Evolutionary conservation across 2,329 filamentous ascomycete genomes (phyloP).

Genomic region (Fusarium udum): DNA sequence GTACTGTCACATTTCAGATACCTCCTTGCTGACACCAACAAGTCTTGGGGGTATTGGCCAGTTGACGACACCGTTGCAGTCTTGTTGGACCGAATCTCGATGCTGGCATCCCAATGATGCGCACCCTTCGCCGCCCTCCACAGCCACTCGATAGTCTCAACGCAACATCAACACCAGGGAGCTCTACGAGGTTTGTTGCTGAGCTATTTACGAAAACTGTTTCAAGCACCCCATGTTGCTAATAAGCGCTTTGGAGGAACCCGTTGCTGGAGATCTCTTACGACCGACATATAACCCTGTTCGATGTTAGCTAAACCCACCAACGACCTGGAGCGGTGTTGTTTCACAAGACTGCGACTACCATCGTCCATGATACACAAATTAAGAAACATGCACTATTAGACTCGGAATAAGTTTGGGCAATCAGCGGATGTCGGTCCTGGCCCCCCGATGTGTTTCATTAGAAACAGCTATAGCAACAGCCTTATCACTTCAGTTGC

Average conservation of each 20-base stretch:
- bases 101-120: neutral
- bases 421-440: constrained; percentile 1
- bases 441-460: neutral
- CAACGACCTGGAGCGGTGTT: constrained; percentile 5
- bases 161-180: neutral
- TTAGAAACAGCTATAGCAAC: neutral
- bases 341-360: constrained; percentile 17
- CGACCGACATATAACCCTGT: constrained; percentile 29
- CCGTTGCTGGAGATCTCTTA: constrained; percentile 23
- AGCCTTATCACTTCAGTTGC: neutral
- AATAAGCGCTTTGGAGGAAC: constrained; percentile 35
- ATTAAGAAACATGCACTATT: constrained; percentile 3
- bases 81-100: neutral
- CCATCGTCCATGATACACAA: neutral
- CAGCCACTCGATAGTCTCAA: constrained; percentile 6
- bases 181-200: neutral
- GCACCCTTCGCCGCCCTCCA: neutral
- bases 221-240: constrained; percentile 30
- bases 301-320: constrained; percentile 27
- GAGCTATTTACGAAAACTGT: constrained; percentile 3
- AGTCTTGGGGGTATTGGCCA: neutral
- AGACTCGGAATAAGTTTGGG: neutral
- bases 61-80: neutral
- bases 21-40: constrained; percentile 26
- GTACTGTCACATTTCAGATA: constrained; percentile 31